A percentile compares a stretch with the other conserved stretches of the same genome.
phyloP scores from a whole-genome alignment of 2,329 filamentous ascomycete genomes.

The Xylaria sp. region DNA sequence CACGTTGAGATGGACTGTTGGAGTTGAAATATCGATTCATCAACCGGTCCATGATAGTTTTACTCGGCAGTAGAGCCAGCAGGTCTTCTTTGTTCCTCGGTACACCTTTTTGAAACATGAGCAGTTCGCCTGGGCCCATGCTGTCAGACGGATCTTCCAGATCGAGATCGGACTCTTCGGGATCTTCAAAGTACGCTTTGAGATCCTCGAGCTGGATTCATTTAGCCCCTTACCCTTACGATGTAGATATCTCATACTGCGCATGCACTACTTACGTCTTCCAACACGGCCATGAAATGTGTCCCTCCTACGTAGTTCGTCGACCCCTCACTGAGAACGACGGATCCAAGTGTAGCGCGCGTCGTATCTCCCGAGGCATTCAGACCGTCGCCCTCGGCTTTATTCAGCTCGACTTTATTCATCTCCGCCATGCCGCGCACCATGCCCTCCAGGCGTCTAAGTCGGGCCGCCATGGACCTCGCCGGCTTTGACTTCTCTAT shows the following conservation, averaged over 20 bases:
- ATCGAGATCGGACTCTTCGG: conserved; percentile 34
- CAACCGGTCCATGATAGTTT: conserved; percentile 43
- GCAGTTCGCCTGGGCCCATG: conserved; percentile 38
- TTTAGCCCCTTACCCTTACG: conserved; percentile 5
- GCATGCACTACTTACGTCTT: conserved; percentile 44
- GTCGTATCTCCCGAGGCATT: conserved; percentile 15
- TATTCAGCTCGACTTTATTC: conserved; percentile 36
- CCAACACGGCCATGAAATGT: conserved; percentile 55
- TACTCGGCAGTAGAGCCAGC: conserved; percentile 43
- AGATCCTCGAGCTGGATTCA: conserved; percentile 50
- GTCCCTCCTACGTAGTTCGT: conserved; percentile 54
- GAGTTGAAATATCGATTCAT: conserved; percentile 51
- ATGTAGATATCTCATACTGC: background rate
- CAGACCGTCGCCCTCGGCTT: background rate
- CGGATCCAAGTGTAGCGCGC: conserved; percentile 34
- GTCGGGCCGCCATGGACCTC: conserved; percentile 49
- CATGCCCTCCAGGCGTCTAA: conserved; percentile 53
- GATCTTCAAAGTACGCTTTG: conserved; percentile 52
- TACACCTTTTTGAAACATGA: conserved; percentile 38
- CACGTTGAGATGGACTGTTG: conserved; percentile 48
- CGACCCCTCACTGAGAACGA: conserved; percentile 40
- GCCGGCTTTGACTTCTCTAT: conserved; percentile 38
- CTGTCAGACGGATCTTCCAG: conserved; percentile 30
- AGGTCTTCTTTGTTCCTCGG: conserved; percentile 43
- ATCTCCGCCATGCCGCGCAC: conserved; percentile 51